These are phyloP conservation scores for Cylindrotheca fusiformis DNA, from an alignment of 108 stramenopile species.

Conservation along the genomic window DNA sequence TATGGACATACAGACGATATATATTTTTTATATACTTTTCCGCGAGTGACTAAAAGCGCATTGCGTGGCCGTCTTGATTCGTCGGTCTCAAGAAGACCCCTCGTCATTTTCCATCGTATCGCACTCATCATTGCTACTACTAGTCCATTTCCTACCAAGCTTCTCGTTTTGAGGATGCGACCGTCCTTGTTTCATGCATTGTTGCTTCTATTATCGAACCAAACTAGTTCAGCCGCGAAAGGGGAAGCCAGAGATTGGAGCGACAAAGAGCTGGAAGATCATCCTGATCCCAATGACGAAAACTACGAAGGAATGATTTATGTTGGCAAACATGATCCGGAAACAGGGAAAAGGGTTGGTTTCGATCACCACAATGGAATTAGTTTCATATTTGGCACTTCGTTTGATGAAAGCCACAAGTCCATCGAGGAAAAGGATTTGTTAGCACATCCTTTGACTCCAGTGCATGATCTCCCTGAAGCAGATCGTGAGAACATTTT, in stretches of 20 bases:
- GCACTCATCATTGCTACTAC: too few relatives aligned
- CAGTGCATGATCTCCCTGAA: constrained; percentile 57
- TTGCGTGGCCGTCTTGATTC: too few relatives aligned
- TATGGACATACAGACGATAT: too few relatives aligned
- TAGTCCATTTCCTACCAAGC: too few relatives aligned
- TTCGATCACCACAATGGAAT: constrained; percentile 55
- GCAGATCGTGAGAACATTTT: constrained; percentile 57
- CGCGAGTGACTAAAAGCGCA: too few relatives aligned
- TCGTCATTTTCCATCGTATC: neutral
- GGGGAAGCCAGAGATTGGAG: constrained; percentile 9
- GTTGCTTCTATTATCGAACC: too few relatives aligned
- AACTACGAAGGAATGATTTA: constrained; percentile 75
- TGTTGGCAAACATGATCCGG: constrained; percentile 38
- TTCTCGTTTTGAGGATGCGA: too few relatives aligned
- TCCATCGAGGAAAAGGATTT: constrained; percentile 66
- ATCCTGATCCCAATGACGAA: constrained; percentile 86
- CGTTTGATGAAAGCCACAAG: constrained; percentile 48
- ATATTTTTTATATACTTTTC: too few relatives aligned
- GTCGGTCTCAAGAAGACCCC: neutral
- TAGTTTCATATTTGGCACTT: constrained; percentile 78
- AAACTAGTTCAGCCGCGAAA: too few relatives aligned
- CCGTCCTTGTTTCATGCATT: too few relatives aligned
- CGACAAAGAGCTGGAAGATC: constrained; percentile 49
- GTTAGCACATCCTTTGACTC: constrained; percentile 35
- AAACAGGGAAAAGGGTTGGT: constrained; percentile 36